Conservation (phyloP, 208 protist genomes). For the Wallacemonas sp. region DNA sequence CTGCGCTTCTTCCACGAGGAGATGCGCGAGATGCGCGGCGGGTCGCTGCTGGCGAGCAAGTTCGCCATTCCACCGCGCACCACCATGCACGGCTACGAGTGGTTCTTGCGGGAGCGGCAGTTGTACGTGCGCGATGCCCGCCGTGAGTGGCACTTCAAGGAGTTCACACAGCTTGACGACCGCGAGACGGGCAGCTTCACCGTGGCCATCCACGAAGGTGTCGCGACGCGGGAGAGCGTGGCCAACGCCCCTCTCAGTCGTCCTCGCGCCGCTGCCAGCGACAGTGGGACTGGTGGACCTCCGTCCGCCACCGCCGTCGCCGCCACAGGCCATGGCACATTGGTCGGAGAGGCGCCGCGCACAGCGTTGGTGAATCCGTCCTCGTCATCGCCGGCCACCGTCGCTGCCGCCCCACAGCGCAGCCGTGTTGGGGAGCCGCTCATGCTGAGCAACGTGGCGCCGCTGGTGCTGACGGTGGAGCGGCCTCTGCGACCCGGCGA, state of each 20-base stretch:
- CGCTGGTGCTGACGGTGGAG: slow-evolving; percentile 8
- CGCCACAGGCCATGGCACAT: too few relatives aligned
- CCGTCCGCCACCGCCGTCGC: background rate
- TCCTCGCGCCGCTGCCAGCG: background rate
- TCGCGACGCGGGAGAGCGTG: slow-evolving; percentile 10
- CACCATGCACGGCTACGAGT: slow-evolving; percentile 47
- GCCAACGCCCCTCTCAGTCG: slow-evolving; percentile 17
- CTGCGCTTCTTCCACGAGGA: slow-evolving; percentile 61
- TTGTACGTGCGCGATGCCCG: slow-evolving; percentile 70
- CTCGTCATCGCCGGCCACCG: background rate
- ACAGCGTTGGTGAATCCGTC: too few relatives aligned
- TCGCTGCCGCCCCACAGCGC: background rate
- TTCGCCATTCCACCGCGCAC: background rate
- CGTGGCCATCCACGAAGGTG: slow-evolving; percentile 42
- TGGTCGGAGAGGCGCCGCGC: too few relatives aligned
- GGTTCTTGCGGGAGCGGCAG: slow-evolving; percentile 59
- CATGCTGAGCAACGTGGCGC: slow-evolving; percentile 16
- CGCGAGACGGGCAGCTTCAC: slow-evolving; percentile 49
- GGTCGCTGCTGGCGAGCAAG: slow-evolving; percentile 48
- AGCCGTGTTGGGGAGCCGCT: slow-evolving; percentile 7
- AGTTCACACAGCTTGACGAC: slow-evolving; percentile 45
- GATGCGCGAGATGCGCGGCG: slow-evolving; percentile 50
- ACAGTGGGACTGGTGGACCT: background rate
- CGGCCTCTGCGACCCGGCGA: slow-evolving; percentile 3
- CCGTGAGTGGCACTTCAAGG: slow-evolving; percentile 76